Percentiles rank a stretch among this genome's conserved stretches.
Evolutionary conservation across 2,329 filamentous ascomycete species (phyloP).

Genomic region (Fusarium solani-melongenae): DNA sequence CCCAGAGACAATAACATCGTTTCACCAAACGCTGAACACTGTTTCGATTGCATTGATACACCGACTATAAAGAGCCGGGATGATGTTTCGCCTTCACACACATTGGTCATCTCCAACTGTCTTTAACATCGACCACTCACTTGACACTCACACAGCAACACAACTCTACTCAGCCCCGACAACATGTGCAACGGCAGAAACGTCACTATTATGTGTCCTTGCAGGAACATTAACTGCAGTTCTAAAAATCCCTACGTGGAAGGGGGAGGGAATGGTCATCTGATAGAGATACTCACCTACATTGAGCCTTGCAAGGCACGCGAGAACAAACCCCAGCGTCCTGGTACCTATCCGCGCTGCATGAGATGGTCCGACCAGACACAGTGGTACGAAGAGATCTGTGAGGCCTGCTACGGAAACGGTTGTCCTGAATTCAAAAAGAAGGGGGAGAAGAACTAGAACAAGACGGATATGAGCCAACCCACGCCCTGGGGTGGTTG

Average conservation of each 20-base stretch:
- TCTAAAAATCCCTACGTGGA: background rate
- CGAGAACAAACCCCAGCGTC: background rate
- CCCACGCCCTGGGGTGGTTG: background rate
- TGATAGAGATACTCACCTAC: background rate
- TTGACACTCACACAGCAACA: background rate
- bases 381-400: background rate
- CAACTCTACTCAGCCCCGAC: background rate
- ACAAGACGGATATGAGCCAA: background rate
- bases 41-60: background rate
- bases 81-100: too few relatives aligned
- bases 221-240: background rate
- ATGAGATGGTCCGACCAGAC: background rate
- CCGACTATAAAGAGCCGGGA: background rate
- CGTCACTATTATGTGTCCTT: background rate
- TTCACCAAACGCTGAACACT: background rate
- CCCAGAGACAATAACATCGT: background rate
- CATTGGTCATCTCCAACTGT: background rate
- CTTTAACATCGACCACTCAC: background rate
- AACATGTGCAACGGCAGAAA: background rate
- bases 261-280: background rate
- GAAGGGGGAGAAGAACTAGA: background rate
- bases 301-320: background rate
- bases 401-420: background rate
- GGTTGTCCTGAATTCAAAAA: background rate
- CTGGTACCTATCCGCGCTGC: background rate